Conservation (phyloP, 1,284 basidiomycete species). For the Moesziomyces sp. region DNA sequence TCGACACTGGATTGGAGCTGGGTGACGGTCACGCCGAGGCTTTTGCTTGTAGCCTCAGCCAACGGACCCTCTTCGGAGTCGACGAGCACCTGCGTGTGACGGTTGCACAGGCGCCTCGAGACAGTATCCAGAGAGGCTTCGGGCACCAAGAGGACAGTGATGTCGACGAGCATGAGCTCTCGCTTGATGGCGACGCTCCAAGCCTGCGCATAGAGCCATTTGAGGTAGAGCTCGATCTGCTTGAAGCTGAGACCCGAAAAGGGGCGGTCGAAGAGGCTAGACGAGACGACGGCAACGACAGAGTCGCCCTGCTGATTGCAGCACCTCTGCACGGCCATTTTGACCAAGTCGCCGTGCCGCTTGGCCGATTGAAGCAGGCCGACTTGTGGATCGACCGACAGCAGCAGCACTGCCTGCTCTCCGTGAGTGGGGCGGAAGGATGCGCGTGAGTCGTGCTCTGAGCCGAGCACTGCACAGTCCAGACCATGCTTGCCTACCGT, state of each 20-base stretch:
- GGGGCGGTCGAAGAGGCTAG: slow-evolving; percentile 29
- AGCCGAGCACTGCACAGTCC: slow-evolving; percentile 31
- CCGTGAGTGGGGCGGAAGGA: slow-evolving; percentile 15
- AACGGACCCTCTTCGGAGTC: slow-evolving; percentile 7
- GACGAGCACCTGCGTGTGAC: slow-evolving; percentile 8
- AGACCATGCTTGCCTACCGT: slow-evolving; percentile 40
- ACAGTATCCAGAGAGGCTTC: slow-evolving; percentile 7
- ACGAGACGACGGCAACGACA: slow-evolving; percentile 32
- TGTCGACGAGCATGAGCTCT: slow-evolving; percentile 47
- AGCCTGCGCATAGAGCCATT: slow-evolving; percentile 58
- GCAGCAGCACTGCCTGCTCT: slow-evolving; percentile 11
- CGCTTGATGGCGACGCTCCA: slow-evolving; percentile 56
- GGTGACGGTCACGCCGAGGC: slow-evolving; percentile 1
- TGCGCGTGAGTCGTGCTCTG: slow-evolving; percentile 36
- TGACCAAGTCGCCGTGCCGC: slow-evolving; percentile 42
- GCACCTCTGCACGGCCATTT: slow-evolving; percentile 19
- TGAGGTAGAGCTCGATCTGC: slow-evolving; percentile 56
- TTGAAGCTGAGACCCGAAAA: slow-evolving; percentile 34
- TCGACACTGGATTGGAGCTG: slow-evolving; percentile 10
- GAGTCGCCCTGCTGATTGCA: slow-evolving; percentile 23
- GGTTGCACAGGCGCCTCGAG: slow-evolving; percentile 4
- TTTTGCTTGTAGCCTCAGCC: slow-evolving; percentile 7
- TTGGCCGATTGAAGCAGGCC: slow-evolving; percentile 25
- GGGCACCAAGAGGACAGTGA: slow-evolving; percentile 55
- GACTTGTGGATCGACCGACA: slow-evolving; percentile 13